Base-by-base conservation (phyloP, 768 basidiomycete genomes). In the Mrakia hoshinonis region DNA sequence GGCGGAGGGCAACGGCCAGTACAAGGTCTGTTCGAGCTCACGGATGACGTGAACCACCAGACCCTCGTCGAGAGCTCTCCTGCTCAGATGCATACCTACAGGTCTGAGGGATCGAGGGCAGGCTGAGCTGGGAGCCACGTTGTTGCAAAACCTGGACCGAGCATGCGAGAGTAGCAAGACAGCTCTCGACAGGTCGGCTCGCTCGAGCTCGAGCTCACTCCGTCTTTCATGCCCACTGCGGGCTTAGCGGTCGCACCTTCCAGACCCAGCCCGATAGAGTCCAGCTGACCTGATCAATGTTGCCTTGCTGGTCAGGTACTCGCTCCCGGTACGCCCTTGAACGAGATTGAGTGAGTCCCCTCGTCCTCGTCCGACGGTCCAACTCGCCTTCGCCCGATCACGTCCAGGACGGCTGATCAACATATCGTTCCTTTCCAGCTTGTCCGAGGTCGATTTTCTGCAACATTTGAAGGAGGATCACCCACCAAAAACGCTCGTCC, bases 311-410 rank as follows among this genome's bases (percentile, higher is more conserved):
- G 1, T 7, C 36, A 52, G 39, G 24, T 68, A 12, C 52, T 46
- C 67, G 43, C 58, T 18, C 58, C 46, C 1, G 68, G 68, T 5
- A 69, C 68, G 4, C 68, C 68, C 6, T n/a, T 69, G 2, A 48
- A 69, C 68, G 68, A 69, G 55, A 60, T 69, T 48, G 68, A 69
- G 63, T 64, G 2, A 0, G 63, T 64, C 15, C 46, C 61, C 26
- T 49, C 47, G 15, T 46, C 51, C 24, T 15, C 47, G 13, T 49
- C 15, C 13, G 15, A 18, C 18, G 26, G 1, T 18, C 13, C 43
- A 64, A 5, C 68, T 60, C 20, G 31, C 29, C 36, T 1, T 18
- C 29, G 22, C 43, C 26, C 29, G 24, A 9, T 39, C 48, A 11
- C n/a, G n/a, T n/a, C n/a, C n/a, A n/a, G n/a, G n/a, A n/a, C n/a